Conservation (phyloP, 2,329 filamentous ascomycete genomes). For the Lasiodiplodia gonubiensis region DNA sequence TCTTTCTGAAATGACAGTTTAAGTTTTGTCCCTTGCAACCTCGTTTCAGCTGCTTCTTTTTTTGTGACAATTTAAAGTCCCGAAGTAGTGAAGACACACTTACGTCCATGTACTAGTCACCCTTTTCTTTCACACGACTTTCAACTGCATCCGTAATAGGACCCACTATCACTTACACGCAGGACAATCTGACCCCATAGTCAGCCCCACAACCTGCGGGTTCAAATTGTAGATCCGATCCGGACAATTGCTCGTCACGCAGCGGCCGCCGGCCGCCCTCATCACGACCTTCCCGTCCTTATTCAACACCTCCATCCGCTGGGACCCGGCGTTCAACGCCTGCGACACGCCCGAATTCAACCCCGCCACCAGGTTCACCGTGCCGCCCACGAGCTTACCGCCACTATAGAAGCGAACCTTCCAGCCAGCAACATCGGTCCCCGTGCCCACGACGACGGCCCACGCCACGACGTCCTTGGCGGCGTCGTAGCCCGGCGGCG, state of each 20-base stretch:
- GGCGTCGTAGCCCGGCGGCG: not conserved
- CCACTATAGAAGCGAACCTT: not conserved
- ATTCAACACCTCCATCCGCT: not conserved
- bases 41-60: not conserved
- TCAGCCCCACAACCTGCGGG: slow-evolving; percentile 2
- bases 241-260: not conserved
- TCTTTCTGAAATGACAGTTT: not conserved
- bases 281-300: not conserved
- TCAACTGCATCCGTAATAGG: too few species aligned
- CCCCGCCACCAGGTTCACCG: not conserved
- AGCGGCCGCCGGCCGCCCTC: not conserved
- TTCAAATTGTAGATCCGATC: not conserved
- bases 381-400: not conserved
- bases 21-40: not conserved
- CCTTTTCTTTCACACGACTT: too few species aligned
- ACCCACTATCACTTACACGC: not conserved
- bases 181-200: not conserved
- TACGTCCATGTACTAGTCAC: too few species aligned
- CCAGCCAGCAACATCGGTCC: not conserved
- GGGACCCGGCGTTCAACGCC: not conserved
- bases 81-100: not conserved
- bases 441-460: not conserved
- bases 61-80: not conserved
- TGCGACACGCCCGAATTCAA: not conserved
- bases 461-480: not conserved